Base-by-base conservation (phyloP, 371 early-diverging fungal species). In the Paramicrosporidium saccamoebae region DNA sequence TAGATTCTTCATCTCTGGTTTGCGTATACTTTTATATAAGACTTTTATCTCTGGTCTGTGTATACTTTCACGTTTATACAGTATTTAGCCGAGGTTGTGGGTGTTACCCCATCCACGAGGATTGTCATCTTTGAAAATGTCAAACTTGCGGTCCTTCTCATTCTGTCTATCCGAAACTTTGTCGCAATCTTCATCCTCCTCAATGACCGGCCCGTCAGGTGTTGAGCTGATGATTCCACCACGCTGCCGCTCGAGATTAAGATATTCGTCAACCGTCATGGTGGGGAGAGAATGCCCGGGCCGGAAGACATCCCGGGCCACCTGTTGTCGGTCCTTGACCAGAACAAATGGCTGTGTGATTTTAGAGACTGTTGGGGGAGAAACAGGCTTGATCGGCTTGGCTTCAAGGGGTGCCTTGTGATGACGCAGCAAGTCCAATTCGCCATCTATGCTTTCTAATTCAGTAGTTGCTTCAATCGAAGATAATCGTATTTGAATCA, bases 231-330 rank as follows among this genome's bases (percentile, higher is more conserved):
- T 55, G 12, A 86, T 55, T 30, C 73, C 72, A 3, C 92, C 92
- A 12, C 75, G 55, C 31, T 58, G 64, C 30, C 45, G 47, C 41
- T 92, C 86, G 31, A 59, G 56, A 22, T 72, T 52, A 24, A 90
- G 33, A 29, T 78, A 92, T 41, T 90, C 68, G 21, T 92, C 94
- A 25, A 92, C 63, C 0, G 79, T 52, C 90, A 88, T 90, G 3
- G 90, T 88, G 2, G 94, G 94, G 26, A 92, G 38, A 15, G 57
- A 64, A 40, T 69, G 64, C 1, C 72, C 59, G 0, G 74, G 78
- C 5, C 71, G 33, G 40, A 90, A 92, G 5, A 86, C 88, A 12
- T 56, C 50, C 17, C 72, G 48, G 29, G 43, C 51, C 19, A 81
- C 32, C 20, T 56, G 54, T 27, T 64, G 50, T 7, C 74, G 52